Evolutionary conservation across 192 early-diverging fungal species (phyloP), one percentile per base, ranked within the genome.

Genomic region (Rhizoclosmatium sp.): DNA sequence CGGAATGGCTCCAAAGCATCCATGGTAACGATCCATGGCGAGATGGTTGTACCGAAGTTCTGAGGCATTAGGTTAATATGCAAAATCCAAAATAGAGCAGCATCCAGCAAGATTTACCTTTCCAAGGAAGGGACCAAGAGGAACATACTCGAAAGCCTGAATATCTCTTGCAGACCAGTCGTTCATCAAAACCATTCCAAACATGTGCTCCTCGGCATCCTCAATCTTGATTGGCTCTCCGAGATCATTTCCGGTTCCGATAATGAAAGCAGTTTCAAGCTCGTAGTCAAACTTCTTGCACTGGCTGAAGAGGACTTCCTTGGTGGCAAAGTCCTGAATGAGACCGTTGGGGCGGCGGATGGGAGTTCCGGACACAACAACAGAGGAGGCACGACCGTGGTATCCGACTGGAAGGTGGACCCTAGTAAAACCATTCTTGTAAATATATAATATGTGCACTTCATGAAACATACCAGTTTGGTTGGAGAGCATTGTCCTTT

Each of bases 81-180:
- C 49, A 51, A 9, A n/a, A n/a, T 4, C 49, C 4, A 51, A 14
- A 14, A 51, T 14, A 51, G 14, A 51, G 14, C 49, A 51, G 49
- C 49, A 47, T 9, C 59, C 39, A 14, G 16, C 16, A 44, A 64
- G 16, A 49, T 64, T 9, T 61, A 82, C 84, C 81, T 98, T 99
- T 21, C 96, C 96, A 80, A 99, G 87, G 86, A 99, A 99, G 45
- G 97, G 97, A 73, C 95, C 97, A 62, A 99, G 85, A 19, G 97
- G 97, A 39, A 97, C 95, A 80, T 99, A 99, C 86, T 99, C 97
- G 90, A 94, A 99, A 23, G 91, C 91, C 85, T 98, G 97, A 80
- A 98, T 97, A 85, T 98, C 97, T 49, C 97, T 92, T 21, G 97
- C 91, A 87, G 94, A 96, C 97, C 97, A 99, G 85, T 99, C 97